Base-by-base conservation (phyloP, 2,329 filamentous ascomycete genomes). In the Apiospora rasikravindrae region DNA sequence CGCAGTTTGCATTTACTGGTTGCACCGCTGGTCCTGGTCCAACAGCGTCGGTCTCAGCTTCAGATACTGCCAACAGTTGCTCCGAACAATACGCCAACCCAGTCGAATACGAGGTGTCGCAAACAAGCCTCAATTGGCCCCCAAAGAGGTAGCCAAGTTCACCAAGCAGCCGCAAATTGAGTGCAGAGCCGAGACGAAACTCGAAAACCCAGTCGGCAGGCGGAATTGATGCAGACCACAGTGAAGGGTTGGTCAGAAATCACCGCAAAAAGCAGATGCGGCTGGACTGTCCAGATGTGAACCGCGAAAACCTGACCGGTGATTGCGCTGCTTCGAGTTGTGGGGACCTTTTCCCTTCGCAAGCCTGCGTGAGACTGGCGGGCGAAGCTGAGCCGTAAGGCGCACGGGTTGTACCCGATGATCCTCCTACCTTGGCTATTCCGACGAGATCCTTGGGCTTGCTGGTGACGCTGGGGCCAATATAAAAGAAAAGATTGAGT, bases 321-420 rank as follows among this genome's bases (percentile, higher is more conserved):
- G 29, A 40, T 64, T 40, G 57, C 33, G 57, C 33, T 19, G 33
- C 57, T 24, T 49, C 22, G 22, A 64, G 33, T 40, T 33, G 57
- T 33, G 57, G 57, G 33, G 57, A 40, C 57, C 24, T 40, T 64
- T n/a, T 44, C 24, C 22, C 29, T 24, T 13, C 61, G 33, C 61
- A 42, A 44, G 61, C 37, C 42, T 69, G 44, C 44, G 67, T 49
- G 19, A 69, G 67, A 49, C 67, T 45, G 44, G 67, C 33, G 42
- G 67, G 67, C 19, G 33, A n/a, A 49, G 47, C 67, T 69, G 67
- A 69, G 67, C 67, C 33, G 67, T 11, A n/a, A n/a, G 47, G 67
- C 67, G 44, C 44, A 69, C 42, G 49, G 47, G 67, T 44, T 69
- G 67, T 69, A 69, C 26, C 67, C 67, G 26, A 69, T 37, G 53